phyloP scores from a whole-genome alignment of 1,139 yeast genomes.

The Blastobotrys proliferans region DNA sequence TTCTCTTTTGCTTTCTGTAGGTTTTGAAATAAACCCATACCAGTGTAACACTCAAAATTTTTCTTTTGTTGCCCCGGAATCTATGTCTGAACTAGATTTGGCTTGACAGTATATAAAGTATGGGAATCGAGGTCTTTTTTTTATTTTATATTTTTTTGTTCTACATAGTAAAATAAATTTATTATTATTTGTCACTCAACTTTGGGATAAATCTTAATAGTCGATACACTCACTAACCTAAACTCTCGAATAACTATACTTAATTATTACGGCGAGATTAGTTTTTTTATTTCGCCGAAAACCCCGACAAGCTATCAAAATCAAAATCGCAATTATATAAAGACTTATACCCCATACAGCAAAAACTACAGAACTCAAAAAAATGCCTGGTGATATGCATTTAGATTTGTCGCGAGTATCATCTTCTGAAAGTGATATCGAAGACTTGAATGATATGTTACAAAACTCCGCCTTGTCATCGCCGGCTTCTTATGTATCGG shows the following conservation, averaged over 20 bases:
- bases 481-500: slow-evolving; percentile 14
- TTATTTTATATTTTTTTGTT: not conserved
- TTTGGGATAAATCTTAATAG: not conserved
- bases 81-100: no score
- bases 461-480: slow-evolving; percentile 18
- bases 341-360: not conserved
- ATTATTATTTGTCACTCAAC: not conserved
- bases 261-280: no score
- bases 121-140: not conserved
- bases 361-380: slow-evolving; percentile 2
- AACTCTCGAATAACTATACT: not conserved
- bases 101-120: not conserved
- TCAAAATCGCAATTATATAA: not conserved
- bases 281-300: slow-evolving; percentile 7
- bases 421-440: slow-evolving; percentile 15
- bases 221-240: not conserved
- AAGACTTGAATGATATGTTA: slow-evolving; percentile 10
- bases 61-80: no score
- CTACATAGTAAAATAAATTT: not conserved
- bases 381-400: slow-evolving; percentile 13
- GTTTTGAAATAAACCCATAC: no score
- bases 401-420: slow-evolving; percentile 15
- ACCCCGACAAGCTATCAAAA: slow-evolving; percentile 1
- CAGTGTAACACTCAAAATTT: no score
- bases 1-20: no score